Percentiles rank a stretch among this genome's conserved stretches.
These are phyloP conservation scores for Pulveroboletus sp. DNA, from an alignment of 768 basidiomycete species.

Conservation along the genomic window DNA sequence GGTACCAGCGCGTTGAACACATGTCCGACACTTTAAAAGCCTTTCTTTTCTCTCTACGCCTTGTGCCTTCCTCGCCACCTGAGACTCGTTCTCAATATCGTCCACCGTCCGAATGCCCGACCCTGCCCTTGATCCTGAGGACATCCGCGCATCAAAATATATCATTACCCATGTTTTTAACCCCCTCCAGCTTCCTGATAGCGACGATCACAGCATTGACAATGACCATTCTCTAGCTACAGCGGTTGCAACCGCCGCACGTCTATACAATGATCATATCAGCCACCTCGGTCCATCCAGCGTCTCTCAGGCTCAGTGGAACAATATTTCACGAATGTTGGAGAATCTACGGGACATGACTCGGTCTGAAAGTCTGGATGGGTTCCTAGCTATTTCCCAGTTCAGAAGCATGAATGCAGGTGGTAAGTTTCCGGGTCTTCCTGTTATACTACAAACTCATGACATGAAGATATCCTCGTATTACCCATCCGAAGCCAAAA, in stretches of 20 bases:
- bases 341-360: background rate
- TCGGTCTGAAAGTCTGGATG: background rate
- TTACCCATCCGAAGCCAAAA: slow-evolving; percentile 45
- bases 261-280: background rate
- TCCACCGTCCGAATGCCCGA: background rate
- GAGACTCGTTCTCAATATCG: background rate
- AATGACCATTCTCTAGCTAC: background rate
- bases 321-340: background rate
- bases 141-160: background rate
- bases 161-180: background rate
- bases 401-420: slow-evolving; percentile 16
- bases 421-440: slow-evolving; percentile 11
- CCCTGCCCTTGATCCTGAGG: background rate
- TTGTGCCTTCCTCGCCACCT: too few species aligned
- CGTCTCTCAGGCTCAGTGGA: background rate
- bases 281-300: background rate
- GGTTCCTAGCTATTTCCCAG: background rate
- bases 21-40: too few species aligned
- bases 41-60: too few species aligned
- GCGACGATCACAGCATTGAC: background rate
- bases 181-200: background rate
- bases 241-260: background rate
- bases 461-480: slow-evolving; percentile 33
- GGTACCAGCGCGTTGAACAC: too few species aligned
- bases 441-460: background rate